phyloP scores from a whole-genome alignment of 805 yeast species.

The Alloascoidea africana region DNA sequence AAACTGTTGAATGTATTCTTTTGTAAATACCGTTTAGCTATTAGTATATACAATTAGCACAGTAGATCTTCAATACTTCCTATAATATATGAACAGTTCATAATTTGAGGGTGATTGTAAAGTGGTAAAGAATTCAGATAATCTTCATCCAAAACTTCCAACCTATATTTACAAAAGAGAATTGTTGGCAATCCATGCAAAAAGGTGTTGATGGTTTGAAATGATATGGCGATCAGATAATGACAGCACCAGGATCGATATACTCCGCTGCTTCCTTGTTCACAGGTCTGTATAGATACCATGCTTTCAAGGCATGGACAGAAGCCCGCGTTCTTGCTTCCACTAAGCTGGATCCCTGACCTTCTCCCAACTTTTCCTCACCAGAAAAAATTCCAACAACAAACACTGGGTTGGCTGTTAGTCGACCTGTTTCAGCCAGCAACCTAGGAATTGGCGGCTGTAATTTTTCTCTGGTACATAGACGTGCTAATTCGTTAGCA shows the following conservation, averaged over 20 bases:
- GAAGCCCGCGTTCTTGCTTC: conserved; percentile 92
- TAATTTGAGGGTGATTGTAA: too few species aligned
- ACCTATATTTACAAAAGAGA: too few species aligned
- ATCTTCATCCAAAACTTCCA: too few species aligned
- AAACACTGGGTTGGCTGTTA: conserved; percentile 67
- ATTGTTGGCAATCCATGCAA: too few species aligned
- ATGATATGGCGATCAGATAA: too few species aligned
- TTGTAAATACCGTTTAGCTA: too few species aligned
- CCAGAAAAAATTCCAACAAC: conserved; percentile 90
- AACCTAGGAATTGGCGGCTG: conserved; percentile 67
- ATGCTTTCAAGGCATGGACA: conserved; percentile 77
- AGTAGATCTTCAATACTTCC: too few species aligned
- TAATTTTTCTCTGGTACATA: conserved; percentile 64
- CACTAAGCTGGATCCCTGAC: conserved; percentile 76
- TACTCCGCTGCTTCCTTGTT: conserved; percentile 10
- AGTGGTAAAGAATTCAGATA: too few species aligned
- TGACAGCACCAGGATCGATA: conserved; percentile 28
- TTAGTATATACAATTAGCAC: too few species aligned
- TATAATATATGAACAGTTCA: too few species aligned
- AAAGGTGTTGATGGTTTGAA: too few species aligned
- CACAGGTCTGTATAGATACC: conserved; percentile 83
- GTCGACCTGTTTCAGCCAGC: conserved; percentile 88
- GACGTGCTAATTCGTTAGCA: conserved; percentile 62
- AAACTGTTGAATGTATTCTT: too few species aligned
- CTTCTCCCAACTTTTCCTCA: conserved; percentile 74